phyloP scores from a whole-genome alignment of 805 yeast species.

The Candida tammaniensis region DNA sequence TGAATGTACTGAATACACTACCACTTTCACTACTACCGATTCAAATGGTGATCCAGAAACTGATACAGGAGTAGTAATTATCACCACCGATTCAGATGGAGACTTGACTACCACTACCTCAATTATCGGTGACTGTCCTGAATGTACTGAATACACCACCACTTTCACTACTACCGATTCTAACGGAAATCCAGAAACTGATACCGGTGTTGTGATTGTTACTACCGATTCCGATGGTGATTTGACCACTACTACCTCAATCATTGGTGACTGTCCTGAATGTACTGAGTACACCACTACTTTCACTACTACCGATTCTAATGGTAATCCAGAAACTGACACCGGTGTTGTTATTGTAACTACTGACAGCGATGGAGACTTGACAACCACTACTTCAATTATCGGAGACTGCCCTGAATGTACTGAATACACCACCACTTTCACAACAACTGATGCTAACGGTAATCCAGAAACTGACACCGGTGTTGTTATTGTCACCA shows the following conservation, averaged over 20 bases:
- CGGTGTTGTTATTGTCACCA: slow-evolving; percentile 12
- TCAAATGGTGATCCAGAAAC: slow-evolving; percentile 10
- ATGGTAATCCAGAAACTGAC: slow-evolving; percentile 9
- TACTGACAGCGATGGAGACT: slow-evolving; percentile 14
- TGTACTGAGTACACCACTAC: slow-evolving; percentile 13
- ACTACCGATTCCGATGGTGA: slow-evolving; percentile 13
- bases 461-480: slow-evolving; percentile 11
- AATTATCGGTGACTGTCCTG: slow-evolving; percentile 6
- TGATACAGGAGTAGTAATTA: slow-evolving; percentile 13
- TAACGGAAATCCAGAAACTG: slow-evolving; percentile 10
- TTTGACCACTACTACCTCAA: slow-evolving; percentile 6
- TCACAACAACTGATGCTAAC: slow-evolving; percentile 11
- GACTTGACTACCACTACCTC: slow-evolving; percentile 6
- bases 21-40: slow-evolving; percentile 12
- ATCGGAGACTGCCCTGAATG: slow-evolving; percentile 9
- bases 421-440: slow-evolving; percentile 14
- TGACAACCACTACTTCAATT: slow-evolving; percentile 8
- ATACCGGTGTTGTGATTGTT: slow-evolving; percentile 12
- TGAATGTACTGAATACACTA: slow-evolving; percentile 13
- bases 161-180: slow-evolving; percentile 11
- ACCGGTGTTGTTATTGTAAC: slow-evolving; percentile 15
- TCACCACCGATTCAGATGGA: slow-evolving; percentile 14
- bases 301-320: slow-evolving; percentile 11
- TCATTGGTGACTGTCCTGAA: slow-evolving; percentile 4
- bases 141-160: slow-evolving; percentile 13